Evolutionary conservation across 2,329 filamentous ascomycete genomes (phyloP).

Genomic region (Arthrobotrys entomopaga): DNA sequence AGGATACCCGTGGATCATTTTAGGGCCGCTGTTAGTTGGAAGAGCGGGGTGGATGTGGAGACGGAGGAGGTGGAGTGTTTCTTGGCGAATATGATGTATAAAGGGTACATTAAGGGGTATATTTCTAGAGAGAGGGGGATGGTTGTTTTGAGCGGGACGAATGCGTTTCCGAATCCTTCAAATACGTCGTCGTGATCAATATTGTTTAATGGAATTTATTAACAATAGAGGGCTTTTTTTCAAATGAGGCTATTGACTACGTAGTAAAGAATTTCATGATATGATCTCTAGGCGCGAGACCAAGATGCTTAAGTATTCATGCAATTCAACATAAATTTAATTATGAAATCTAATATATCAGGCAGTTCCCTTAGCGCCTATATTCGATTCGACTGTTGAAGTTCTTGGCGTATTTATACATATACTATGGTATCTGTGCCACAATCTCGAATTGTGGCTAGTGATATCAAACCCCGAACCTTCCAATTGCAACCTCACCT

Average conservation of each 20-base stretch:
- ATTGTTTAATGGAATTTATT: no score
- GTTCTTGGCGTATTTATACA: no score
- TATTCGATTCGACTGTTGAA: no score
- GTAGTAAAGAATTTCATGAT: no score
- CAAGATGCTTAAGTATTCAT: no score
- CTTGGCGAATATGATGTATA: constrained; percentile 97
- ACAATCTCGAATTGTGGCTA: constrained; percentile 15
- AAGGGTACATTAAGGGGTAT: constrained; percentile 98
- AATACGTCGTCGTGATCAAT: constrained; percentile 29
- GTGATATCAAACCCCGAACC: neutral
- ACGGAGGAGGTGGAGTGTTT: constrained; percentile 95
- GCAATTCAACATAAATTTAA: no score
- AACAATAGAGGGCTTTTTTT: no score
- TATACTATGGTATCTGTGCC: neutral
- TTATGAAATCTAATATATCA: no score
- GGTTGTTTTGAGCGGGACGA: constrained; percentile 90
- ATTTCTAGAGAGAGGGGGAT: constrained; percentile 90
- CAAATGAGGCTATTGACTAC: no score
- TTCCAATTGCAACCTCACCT: constrained; percentile 36
- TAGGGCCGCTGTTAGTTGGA: constrained; percentile 75
- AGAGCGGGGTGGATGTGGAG: constrained; percentile 68
- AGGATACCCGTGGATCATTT: constrained; percentile 87
- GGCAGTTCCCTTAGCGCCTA: no score
- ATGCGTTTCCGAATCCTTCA: constrained; percentile 92
- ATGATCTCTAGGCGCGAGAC: no score